phyloP scores from a whole-genome alignment of 768 basidiomycete species.

The Clitopilus passeckerianus region DNA sequence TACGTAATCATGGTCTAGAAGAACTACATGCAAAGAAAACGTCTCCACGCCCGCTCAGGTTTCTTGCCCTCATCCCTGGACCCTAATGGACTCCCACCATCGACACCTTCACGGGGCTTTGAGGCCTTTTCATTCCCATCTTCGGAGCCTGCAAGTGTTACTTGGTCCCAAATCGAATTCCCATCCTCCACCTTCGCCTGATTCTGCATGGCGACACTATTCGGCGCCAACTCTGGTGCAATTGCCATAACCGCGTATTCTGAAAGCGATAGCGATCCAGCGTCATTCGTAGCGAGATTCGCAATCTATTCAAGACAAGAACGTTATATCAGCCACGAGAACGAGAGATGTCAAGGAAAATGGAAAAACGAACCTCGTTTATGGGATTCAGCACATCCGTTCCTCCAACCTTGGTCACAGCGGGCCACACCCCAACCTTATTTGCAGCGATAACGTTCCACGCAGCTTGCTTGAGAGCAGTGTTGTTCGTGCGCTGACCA shows the following conservation, averaged over 20 bases:
- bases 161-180: not conserved
- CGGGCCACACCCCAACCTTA: conserved; percentile 28
- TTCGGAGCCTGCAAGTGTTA: not conserved
- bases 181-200: not conserved
- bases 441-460: conserved; percentile 26
- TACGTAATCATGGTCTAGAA: not conserved
- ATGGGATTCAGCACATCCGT: conserved; percentile 43
- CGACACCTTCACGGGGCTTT: too few species aligned
- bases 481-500: conserved; percentile 26
- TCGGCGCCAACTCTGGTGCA: conserved; percentile 28
- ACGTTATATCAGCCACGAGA: not conserved
- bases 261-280: conserved; percentile 24
- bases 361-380: conserved; percentile 2
- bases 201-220: not conserved
- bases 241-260: conserved; percentile 32
- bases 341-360: not conserved
- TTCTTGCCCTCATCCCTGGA: too few species aligned
- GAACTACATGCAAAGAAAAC: too few species aligned
- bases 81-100: too few species aligned
- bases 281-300: conserved; percentile 31
- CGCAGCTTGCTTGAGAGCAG: conserved; percentile 25
- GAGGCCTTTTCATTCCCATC: not conserved
- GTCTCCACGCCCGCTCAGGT: too few species aligned
- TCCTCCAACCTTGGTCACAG: conserved; percentile 33
- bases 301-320: conserved; percentile 17